These are phyloP conservation scores for Pharnaceum exiguum DNA, from an alignment of 148 eudicot species.

Conservation along the genomic window DNA sequence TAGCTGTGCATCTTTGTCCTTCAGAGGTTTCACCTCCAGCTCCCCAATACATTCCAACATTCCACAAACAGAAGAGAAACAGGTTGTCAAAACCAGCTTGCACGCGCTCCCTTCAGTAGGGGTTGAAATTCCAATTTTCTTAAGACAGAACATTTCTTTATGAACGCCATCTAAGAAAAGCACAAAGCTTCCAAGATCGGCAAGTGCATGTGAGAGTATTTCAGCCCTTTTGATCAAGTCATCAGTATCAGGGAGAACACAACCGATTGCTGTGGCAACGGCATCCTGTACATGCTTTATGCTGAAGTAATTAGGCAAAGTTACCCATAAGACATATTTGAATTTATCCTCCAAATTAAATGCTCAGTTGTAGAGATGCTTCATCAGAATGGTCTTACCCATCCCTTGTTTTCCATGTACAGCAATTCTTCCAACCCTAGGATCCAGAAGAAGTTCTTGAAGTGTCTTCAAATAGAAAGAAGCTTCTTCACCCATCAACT, in stretches of 20 bases:
- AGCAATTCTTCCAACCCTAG: conserved; percentile 4
- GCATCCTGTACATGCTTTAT: conserved; percentile 9
- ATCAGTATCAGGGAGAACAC: conserved; percentile 11
- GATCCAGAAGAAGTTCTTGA: conserved; percentile 1
- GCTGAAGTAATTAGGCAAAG: background rate
- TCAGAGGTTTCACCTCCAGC: conserved; percentile 2
- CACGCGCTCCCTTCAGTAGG: conserved; percentile 6
- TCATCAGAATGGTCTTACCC: conserved; percentile 19
- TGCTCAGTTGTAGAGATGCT: conserved; percentile 15
- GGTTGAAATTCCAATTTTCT: conserved; percentile 8
- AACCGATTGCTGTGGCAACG: conserved; percentile 7
- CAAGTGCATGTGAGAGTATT: background rate
- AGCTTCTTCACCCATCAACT: background rate
- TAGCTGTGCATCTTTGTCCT: background rate
- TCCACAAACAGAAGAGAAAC: background rate
- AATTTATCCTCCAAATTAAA: background rate
- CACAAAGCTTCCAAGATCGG: background rate
- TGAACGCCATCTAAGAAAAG: conserved; percentile 18
- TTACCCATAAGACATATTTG: conserved; percentile 14
- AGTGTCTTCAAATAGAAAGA: background rate
- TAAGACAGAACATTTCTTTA: background rate
- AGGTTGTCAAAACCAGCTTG: conserved; percentile 12
- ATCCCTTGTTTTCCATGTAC: conserved; percentile 11
- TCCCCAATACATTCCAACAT: background rate
- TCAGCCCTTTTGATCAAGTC: conserved; percentile 3